A percentile compares a stretch with the other conserved stretches of the same genome.
These are phyloP conservation scores for Aspergillus amoenus DNA, from an alignment of 2,329 filamentous ascomycete species.

Conservation along the genomic window DNA sequence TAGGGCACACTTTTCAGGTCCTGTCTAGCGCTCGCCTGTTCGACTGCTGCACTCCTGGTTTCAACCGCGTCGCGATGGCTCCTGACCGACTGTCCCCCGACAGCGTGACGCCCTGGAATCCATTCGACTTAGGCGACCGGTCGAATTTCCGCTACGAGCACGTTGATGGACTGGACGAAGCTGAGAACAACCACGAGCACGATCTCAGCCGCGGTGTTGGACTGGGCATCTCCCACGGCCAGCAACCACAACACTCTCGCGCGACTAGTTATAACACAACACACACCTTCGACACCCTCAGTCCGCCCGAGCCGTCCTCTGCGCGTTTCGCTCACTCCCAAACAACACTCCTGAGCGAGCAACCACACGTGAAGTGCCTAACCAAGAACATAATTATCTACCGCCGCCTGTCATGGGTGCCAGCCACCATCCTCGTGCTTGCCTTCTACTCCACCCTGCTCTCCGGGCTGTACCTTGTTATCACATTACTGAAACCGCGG, in stretches of 20 bases:
- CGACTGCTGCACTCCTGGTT: neutral
- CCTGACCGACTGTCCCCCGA: neutral
- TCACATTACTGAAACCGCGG: slow-evolving; percentile 60
- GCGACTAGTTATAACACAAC: neutral
- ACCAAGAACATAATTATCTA: slow-evolving; percentile 30
- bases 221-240: neutral
- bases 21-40: no score
- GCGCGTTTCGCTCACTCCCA: neutral
- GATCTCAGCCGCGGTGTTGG: neutral
- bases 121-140: slow-evolving; percentile 3
- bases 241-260: neutral
- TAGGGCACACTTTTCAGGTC: no score
- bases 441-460: slow-evolving; percentile 39
- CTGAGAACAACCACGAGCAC: neutral
- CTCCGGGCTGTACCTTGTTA: slow-evolving; percentile 57
- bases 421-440: slow-evolving; percentile 37
- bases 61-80: neutral
- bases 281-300: neutral
- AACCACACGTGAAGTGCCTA: slow-evolving; percentile 25
- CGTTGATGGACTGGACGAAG: neutral
- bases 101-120: neutral
- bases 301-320: neutral
- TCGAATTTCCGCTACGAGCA: slow-evolving; percentile 6
- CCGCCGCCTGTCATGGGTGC: slow-evolving; percentile 34
- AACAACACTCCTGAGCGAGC: slow-evolving; percentile 11